These are phyloP conservation scores for Peribolospora kevripleyi DNA, from an alignment of 768 basidiomycete genomes.

Conservation along the genomic window DNA sequence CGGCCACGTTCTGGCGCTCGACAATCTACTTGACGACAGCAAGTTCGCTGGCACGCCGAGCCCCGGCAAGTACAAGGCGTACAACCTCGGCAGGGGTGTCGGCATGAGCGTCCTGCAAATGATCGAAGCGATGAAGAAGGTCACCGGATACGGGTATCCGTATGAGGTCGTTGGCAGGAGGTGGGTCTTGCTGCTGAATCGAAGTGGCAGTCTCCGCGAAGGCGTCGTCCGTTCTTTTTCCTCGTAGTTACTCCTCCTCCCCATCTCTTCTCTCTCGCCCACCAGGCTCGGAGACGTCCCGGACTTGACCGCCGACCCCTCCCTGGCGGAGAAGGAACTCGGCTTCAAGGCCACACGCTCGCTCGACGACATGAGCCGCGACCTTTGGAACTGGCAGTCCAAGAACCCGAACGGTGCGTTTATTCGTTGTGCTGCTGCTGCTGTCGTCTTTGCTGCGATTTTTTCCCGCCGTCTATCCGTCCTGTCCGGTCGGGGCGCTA, in stretches of 20 bases:
- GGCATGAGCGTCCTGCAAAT: conserved; percentile 86
- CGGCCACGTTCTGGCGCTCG: conserved; percentile 74
- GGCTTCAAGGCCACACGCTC: conserved; percentile 63
- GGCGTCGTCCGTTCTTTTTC: background rate
- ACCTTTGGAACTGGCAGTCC: conserved; percentile 98
- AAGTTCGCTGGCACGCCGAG: conserved; percentile 9
- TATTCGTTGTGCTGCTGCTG: background rate
- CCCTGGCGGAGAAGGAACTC: conserved; percentile 73
- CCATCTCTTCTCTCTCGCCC: background rate
- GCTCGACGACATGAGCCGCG: conserved; percentile 79
- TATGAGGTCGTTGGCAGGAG: conserved; percentile 73
- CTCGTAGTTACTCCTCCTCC: background rate
- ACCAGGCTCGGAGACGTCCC: conserved; percentile 81
- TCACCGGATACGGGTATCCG: conserved; percentile 66
- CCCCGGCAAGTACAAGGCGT: conserved; percentile 52
- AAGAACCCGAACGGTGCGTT: conserved; percentile 20
- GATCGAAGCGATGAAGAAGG: conserved; percentile 76
- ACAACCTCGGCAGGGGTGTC: conserved; percentile 83
- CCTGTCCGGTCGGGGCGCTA: too few species aligned
- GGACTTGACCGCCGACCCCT: conserved; percentile 79
- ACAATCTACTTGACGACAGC: conserved; percentile 41
- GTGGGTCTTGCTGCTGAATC: conserved; percentile 25
- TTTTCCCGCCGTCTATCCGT: too few species aligned
- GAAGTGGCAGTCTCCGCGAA: too few species aligned
- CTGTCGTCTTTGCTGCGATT: too few species aligned